A percentile compares a stretch with the other conserved stretches of the same genome.
These are phyloP conservation scores for Andrographis paniculata DNA, from an alignment of 305 asterid genomes.

Conservation along the genomic window DNA sequence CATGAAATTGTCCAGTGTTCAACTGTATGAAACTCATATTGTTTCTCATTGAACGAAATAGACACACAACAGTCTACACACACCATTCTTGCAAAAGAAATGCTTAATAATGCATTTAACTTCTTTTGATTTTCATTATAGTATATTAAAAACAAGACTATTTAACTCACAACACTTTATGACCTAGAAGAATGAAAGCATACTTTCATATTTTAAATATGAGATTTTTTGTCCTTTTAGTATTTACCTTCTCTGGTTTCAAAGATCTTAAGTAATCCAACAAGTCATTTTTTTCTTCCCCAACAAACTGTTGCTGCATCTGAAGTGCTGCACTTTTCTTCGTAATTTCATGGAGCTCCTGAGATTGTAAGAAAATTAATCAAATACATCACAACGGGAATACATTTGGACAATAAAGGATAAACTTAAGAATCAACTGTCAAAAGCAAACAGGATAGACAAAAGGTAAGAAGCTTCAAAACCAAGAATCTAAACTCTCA, in stretches of 20 bases:
- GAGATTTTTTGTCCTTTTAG: not conserved
- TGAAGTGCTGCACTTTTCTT: conserved; percentile 91
- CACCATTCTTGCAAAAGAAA: no score
- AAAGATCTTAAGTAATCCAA: conserved; percentile 85
- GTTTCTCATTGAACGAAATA: no score
- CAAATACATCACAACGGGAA: conserved; percentile 8
- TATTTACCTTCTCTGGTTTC: conserved; percentile 78
- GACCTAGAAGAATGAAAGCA: no score
- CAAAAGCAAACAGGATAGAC: not conserved
- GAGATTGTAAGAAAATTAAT: conserved; percentile 16
- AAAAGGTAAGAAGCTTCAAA: not conserved
- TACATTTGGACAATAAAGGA: conserved; percentile 1
- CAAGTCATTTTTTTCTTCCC: conserved; percentile 90
- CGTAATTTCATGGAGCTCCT: conserved; percentile 83
- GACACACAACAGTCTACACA: no score
- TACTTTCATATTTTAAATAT: no score
- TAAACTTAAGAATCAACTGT: conserved; percentile 10
- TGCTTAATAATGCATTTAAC: no score
- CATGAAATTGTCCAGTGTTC: not conserved
- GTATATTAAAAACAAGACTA: no score
- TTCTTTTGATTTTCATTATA: no score
- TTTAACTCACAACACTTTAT: no score
- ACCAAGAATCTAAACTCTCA: no score
- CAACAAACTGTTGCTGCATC: conserved; percentile 98
- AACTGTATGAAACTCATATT: conserved; percentile 9